Conservation (phyloP, 495 filamentous ascomycete species). For the Penicillium soppii region DNA sequence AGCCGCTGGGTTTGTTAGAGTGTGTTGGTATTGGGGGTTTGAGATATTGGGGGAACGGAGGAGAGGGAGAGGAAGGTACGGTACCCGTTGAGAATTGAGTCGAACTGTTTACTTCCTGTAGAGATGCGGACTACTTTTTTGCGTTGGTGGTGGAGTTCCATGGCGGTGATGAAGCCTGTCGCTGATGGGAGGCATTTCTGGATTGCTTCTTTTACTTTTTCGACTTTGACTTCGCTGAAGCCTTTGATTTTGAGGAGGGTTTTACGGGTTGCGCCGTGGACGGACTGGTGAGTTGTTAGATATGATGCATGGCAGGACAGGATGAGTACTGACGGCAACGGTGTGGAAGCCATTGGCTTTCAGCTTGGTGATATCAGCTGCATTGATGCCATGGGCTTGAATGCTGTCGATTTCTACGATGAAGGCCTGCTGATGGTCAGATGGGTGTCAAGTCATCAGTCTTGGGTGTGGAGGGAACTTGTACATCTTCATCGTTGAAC, state of each 20-base stretch:
- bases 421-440: constrained; percentile 37
- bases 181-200: constrained; percentile 65
- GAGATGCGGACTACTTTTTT: constrained; percentile 69
- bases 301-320: background rate
- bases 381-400: constrained; percentile 72
- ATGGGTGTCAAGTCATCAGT: background rate
- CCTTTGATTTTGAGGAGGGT: constrained; percentile 74
- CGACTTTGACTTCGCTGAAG: constrained; percentile 79
- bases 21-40: background rate
- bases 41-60: no score
- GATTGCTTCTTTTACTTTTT: constrained; percentile 77
- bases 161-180: constrained; percentile 73
- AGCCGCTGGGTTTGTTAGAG: constrained; percentile 51
- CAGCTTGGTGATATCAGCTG: constrained; percentile 72
- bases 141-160: constrained; percentile 67
- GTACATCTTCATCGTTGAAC: constrained; percentile 5
- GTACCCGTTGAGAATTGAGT: constrained; percentile 68
- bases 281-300: constrained; percentile 44
- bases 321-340: constrained; percentile 53
- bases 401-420: constrained; percentile 76
- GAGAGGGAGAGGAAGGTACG: constrained; percentile 4
- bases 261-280: constrained; percentile 64
- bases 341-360: constrained; percentile 71
- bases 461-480: background rate
- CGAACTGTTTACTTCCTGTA: constrained; percentile 75